Evolutionary conservation across 768 basidiomycete genomes (phyloP).

Genomic region (Amanita subjunquillea): DNA sequence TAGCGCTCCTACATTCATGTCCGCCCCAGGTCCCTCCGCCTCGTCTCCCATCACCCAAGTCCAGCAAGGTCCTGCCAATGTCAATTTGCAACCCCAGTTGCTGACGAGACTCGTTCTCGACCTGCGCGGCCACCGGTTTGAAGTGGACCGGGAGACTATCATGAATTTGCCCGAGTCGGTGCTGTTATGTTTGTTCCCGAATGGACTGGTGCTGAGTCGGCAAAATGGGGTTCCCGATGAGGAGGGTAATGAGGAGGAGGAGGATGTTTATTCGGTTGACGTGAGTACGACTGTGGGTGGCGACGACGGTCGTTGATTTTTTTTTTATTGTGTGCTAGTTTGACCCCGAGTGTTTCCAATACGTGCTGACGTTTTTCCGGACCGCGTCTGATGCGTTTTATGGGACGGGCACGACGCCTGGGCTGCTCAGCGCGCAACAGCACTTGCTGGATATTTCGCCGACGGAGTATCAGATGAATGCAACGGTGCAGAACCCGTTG

Average conservation of each 20-base stretch:
- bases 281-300: conserved; percentile 41
- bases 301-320: neutral
- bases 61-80: conserved; percentile 54
- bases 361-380: conserved; percentile 87
- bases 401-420: conserved; percentile 64
- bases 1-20: conserved; percentile 19
- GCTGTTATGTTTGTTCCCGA: conserved; percentile 91
- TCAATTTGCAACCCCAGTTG: conserved; percentile 76
- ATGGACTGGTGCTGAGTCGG: conserved; percentile 87
- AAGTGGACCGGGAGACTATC: conserved; percentile 93
- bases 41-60: conserved; percentile 50
- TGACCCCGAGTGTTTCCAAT: conserved; percentile 94
- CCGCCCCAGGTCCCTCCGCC: conserved; percentile 21
- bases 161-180: conserved; percentile 99
- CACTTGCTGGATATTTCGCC: conserved; percentile 62
- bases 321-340: conserved; percentile 44
- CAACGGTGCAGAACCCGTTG: conserved; percentile 80
- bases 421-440: conserved; percentile 71
- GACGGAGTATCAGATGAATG: conserved; percentile 38
- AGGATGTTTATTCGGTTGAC: conserved; percentile 93
- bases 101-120: conserved; percentile 86
- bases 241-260: conserved; percentile 70
- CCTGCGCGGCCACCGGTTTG: conserved; percentile 83
- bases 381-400: conserved; percentile 87
- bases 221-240: conserved; percentile 73